These are phyloP conservation scores for Colletotrichum nymphaeae DNA, from an alignment of 2,329 filamentous ascomycete genomes.

Conservation along the genomic window DNA sequence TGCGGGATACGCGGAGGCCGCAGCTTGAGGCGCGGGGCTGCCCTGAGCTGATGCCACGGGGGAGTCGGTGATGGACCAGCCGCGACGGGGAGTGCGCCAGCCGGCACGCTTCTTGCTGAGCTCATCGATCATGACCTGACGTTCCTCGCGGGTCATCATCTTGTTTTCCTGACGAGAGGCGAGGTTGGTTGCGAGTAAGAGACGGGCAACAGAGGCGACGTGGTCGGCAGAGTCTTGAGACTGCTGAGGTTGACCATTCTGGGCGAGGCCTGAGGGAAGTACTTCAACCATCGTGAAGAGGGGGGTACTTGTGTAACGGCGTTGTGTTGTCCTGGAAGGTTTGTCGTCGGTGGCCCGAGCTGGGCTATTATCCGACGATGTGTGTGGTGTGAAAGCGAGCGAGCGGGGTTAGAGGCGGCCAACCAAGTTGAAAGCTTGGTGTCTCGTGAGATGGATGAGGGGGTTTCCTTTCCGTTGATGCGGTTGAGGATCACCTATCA, in stretches of 20 bases:
- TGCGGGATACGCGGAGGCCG: conserved; percentile 4
- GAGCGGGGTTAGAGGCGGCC: conserved; percentile 13
- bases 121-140: conserved; percentile 51
- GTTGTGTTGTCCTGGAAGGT: not conserved
- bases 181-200: conserved; percentile 36
- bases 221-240: conserved; percentile 33
- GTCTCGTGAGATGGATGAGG: not conserved
- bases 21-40: conserved; percentile 14
- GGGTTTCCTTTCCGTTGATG: not conserved
- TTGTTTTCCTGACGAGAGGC: conserved; percentile 36
- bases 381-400: conserved; percentile 4
- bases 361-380: conserved; percentile 16
- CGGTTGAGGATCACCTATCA: not conserved
- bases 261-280: conserved; percentile 38
- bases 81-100: conserved; percentile 55
- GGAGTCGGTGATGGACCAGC: conserved; percentile 60
- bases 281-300: conserved; percentile 47
- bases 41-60: conserved; percentile 38
- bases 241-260: conserved; percentile 32
- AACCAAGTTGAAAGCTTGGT: conserved; percentile 4
- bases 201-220: conserved; percentile 35
- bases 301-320: conserved; percentile 1
- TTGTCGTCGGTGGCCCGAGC: conserved; percentile 12
- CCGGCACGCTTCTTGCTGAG: conserved; percentile 48
- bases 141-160: conserved; percentile 54